A percentile compares a stretch with the other conserved stretches of the same genome.
These are phyloP conservation scores for Gossypium gossypioides DNA, from an alignment of 441 rosid genomes.

Conservation along the genomic window DNA sequence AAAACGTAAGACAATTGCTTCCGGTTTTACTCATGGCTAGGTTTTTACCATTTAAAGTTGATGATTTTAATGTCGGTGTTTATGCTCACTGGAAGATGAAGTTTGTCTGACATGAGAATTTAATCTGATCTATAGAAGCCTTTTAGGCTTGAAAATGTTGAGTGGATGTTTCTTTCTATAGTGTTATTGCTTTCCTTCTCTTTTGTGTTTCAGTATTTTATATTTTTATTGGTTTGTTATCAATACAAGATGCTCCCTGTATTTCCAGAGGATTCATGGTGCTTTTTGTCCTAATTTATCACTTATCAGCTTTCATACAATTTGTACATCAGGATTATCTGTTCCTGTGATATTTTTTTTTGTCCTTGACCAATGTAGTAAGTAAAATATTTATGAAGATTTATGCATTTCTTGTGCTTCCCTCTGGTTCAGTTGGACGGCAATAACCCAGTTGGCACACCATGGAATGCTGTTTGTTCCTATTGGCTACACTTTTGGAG, in stretches of 20 bases:
- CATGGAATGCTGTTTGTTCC: slow-evolving; percentile 96
- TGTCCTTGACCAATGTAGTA: background rate
- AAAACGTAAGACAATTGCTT: background rate
- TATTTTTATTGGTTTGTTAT: background rate
- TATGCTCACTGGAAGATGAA: background rate
- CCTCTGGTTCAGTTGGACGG: slow-evolving; percentile 68
- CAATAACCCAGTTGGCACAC: slow-evolving; percentile 87
- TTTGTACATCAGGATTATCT: background rate
- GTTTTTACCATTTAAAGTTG: background rate
- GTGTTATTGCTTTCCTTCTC: background rate
- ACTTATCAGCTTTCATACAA: background rate
- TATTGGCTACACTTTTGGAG: slow-evolving; percentile 90
- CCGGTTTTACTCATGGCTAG: background rate
- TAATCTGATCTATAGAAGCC: background rate
- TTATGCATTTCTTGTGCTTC: slow-evolving; percentile 4
- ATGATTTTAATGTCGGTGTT: background rate
- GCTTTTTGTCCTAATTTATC: background rate
- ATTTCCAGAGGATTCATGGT: background rate
- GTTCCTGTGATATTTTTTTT: background rate
- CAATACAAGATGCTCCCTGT: background rate
- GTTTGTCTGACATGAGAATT: background rate
- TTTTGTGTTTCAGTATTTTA: background rate
- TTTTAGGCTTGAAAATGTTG: background rate
- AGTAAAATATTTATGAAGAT: background rate
- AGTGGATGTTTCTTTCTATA: background rate